Evolutionary conservation across 2,329 filamentous ascomycete genomes (phyloP).

Genomic region (Microthyrium microscopicum): DNA sequence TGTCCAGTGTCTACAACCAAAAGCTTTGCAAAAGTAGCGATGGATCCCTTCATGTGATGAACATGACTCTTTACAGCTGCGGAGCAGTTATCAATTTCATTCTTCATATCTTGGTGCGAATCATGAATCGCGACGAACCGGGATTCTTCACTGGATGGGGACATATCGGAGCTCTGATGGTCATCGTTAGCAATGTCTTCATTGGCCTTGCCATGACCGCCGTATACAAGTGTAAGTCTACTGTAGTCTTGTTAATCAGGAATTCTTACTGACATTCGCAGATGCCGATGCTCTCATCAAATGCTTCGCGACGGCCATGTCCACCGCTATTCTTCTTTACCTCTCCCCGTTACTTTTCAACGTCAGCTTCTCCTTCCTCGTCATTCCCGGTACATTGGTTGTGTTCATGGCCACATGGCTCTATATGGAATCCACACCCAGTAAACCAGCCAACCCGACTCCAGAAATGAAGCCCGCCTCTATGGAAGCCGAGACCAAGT

Average conservation of each 20-base stretch:
- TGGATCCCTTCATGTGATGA: conserved; percentile 19
- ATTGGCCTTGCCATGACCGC: conserved; percentile 21
- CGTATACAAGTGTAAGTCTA: conserved; percentile 19
- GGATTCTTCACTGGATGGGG: conserved; percentile 10
- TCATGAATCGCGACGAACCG: conserved; percentile 17
- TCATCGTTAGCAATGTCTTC: conserved; percentile 20
- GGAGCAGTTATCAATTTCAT: conserved; percentile 13
- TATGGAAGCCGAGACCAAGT: background rate
- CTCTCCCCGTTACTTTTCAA: conserved; percentile 17
- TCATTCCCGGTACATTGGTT: conserved; percentile 16
- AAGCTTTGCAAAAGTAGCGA: conserved; percentile 17
- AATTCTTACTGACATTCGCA: conserved; percentile 7
- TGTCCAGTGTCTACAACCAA: conserved; percentile 21
- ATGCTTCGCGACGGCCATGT: conserved; percentile 18
- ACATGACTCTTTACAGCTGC: conserved; percentile 18
- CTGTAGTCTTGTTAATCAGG: conserved; percentile 6
- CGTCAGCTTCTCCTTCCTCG: conserved; percentile 15
- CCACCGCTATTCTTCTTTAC: conserved; percentile 18
- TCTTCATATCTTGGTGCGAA: conserved; percentile 15
- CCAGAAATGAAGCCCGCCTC: background rate
- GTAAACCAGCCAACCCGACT: background rate
- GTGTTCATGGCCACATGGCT: conserved; percentile 19
- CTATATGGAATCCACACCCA: conserved; percentile 16
- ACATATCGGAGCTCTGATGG: conserved; percentile 16
- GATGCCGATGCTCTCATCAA: conserved; percentile 21